Percentiles rank a stretch among this genome's conserved stretches.
Evolutionary conservation across 345 rosid genomes (phyloP).

Genomic region (Atalantia buxifolia): DNA sequence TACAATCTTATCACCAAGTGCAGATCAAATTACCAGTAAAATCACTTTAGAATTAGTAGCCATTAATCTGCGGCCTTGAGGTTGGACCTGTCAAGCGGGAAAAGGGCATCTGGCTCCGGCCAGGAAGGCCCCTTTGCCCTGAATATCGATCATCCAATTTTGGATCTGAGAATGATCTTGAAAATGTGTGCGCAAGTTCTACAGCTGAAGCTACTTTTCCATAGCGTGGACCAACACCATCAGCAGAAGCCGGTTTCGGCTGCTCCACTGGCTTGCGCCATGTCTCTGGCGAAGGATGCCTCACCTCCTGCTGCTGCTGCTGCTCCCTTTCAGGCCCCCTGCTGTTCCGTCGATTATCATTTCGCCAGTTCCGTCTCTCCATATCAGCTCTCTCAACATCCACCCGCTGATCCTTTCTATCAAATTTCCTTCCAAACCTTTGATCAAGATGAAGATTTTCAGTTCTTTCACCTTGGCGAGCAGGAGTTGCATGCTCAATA

Average conservation of each 20-base stretch:
- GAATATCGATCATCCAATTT: slow-evolving; percentile 37
- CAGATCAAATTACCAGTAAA: neutral
- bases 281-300: slow-evolving; percentile 76
- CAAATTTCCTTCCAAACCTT: slow-evolving; percentile 44
- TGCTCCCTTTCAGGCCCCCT: slow-evolving; percentile 42
- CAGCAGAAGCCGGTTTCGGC: slow-evolving; percentile 53
- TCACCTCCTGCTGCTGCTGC: slow-evolving; percentile 50
- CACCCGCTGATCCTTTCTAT: slow-evolving; percentile 47
- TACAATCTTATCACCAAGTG: neutral
- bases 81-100: slow-evolving; percentile 60
- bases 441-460: slow-evolving; percentile 37
- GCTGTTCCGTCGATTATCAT: slow-evolving; percentile 44
- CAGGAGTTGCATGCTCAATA: slow-evolving; percentile 32
- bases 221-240: slow-evolving; percentile 38
- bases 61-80: slow-evolving; percentile 56
- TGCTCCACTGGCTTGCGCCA: slow-evolving; percentile 68
- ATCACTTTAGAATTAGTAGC: slow-evolving; percentile 36
- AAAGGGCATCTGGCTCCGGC: slow-evolving; percentile 57
- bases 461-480: slow-evolving; percentile 35
- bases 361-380: slow-evolving; percentile 62
- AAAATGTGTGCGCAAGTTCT: slow-evolving; percentile 78
- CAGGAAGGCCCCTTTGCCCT: slow-evolving; percentile 30
- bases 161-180: slow-evolving; percentile 51
- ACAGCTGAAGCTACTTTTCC: slow-evolving; percentile 76
- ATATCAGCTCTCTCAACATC: slow-evolving; percentile 48